Percentiles rank a stretch among this genome's conserved stretches.
Evolutionary conservation across 306 rosid species (phyloP).

Genomic region (Inga oerstediana): DNA sequence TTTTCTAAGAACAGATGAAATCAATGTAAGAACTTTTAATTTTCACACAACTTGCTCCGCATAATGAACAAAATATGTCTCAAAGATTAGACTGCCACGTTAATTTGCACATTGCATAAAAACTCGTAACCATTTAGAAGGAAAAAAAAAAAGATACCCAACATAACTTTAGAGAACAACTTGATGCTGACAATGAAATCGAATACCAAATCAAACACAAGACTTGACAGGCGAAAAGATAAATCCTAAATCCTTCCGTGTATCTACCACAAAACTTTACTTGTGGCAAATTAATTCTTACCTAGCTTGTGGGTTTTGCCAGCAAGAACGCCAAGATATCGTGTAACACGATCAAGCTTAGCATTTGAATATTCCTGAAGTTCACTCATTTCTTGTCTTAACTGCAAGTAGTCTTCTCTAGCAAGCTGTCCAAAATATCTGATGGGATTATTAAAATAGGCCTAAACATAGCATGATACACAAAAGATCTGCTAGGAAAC

Average conservation of each 20-base stretch:
- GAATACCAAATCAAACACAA: neutral
- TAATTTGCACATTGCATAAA: slow-evolving; percentile 18
- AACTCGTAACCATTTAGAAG: neutral
- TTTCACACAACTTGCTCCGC: neutral
- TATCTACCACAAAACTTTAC: neutral
- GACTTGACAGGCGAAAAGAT: neutral
- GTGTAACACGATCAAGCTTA: slow-evolving; percentile 86
- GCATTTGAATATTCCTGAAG: slow-evolving; percentile 93
- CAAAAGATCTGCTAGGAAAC: slow-evolving; percentile 16
- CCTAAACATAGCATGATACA: neutral
- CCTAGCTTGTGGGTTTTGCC: slow-evolving; percentile 84
- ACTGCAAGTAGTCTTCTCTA: slow-evolving; percentile 81
- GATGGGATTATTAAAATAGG: slow-evolving; percentile 37
- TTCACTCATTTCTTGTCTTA: slow-evolving; percentile 94
- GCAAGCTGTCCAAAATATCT: slow-evolving; percentile 72
- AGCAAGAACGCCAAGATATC: slow-evolving; percentile 94
- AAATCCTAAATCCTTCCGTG: neutral
- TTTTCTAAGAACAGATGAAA: slow-evolving; percentile 1
- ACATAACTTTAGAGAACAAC: neutral
- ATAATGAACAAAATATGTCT: slow-evolving; percentile 1
- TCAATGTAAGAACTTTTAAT: neutral
- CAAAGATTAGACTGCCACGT: slow-evolving; percentile 13
- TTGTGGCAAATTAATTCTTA: slow-evolving; percentile 25
- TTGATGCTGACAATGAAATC: neutral
- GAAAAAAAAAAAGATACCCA: neutral